phyloP scores from a whole-genome alignment of 768 basidiomycete species.

The button mushroom (Agaricus bisporus) region DNA sequence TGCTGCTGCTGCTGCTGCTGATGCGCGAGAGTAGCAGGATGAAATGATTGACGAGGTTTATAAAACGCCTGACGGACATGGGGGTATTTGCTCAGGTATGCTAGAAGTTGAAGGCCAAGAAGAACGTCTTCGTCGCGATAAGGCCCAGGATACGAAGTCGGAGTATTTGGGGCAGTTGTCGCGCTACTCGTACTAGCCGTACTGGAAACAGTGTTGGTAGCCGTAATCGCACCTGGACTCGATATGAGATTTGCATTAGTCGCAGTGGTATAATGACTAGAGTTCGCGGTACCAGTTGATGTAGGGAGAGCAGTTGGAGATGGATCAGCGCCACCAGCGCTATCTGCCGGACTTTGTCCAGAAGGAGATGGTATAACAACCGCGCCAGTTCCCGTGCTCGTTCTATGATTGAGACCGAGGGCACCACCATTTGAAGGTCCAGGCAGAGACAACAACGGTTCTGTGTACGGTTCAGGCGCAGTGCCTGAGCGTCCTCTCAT shows the following conservation, averaged over 20 bases:
- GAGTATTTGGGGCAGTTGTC: slow-evolving; percentile 28
- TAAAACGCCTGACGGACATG: slow-evolving; percentile 97
- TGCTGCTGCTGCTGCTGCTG: slow-evolving; percentile 9
- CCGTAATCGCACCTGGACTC: slow-evolving; percentile 10
- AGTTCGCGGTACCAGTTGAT: not conserved
- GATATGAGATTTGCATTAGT: not conserved
- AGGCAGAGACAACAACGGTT: not conserved
- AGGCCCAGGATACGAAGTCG: slow-evolving; percentile 41
- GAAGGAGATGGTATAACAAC: not conserved
- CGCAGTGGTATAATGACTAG: not conserved
- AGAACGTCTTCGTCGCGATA: slow-evolving; percentile 95
- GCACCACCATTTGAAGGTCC: not conserved
- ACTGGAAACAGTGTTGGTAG: slow-evolving; percentile 19
- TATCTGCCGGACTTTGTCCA: not conserved
- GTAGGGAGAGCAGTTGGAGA: not conserved
- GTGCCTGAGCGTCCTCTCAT: slow-evolving; percentile 2
- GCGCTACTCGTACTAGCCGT: slow-evolving; percentile 1
- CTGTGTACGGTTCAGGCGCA: slow-evolving; percentile 5
- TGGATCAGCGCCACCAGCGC: not conserved
- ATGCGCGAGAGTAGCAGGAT: slow-evolving; percentile 57
- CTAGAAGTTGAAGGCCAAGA: slow-evolving; percentile 84
- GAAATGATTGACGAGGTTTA: slow-evolving; percentile 76
- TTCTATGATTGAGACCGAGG: not conserved
- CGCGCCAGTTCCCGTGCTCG: not conserved
- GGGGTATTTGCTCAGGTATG: slow-evolving; percentile 96